phyloP scores from a whole-genome alignment of 129 eudicot species.

The Kitagawia praeruptora region DNA sequence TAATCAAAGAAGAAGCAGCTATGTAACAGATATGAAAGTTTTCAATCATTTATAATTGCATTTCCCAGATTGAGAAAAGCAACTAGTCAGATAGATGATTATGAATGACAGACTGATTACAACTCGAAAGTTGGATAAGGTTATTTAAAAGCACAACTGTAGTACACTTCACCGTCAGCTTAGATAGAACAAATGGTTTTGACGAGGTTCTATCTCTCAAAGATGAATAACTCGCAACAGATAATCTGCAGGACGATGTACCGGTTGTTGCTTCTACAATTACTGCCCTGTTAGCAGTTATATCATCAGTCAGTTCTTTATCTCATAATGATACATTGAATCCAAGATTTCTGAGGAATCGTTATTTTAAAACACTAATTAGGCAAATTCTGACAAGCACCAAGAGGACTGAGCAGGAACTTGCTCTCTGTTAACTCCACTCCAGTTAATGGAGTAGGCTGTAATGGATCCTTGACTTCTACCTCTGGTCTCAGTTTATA shows the following conservation, averaged over 20 bases:
- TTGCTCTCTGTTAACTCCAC: background rate
- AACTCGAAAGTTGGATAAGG: too few relatives aligned
- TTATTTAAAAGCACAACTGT: too few relatives aligned
- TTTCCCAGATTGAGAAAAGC: too few relatives aligned
- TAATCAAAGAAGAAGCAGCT: too few relatives aligned
- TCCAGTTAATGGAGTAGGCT: background rate
- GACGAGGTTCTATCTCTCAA: background rate
- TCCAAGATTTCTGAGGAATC: conserved; percentile 23
- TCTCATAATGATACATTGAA: conserved; percentile 12
- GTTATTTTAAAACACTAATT: conserved; percentile 44
- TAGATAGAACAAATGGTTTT: too few relatives aligned
- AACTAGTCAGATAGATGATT: too few relatives aligned
- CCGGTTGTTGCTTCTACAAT: background rate
- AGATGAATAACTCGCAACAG: background rate
- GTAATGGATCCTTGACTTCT: background rate
- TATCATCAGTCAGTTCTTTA: conserved; percentile 10
- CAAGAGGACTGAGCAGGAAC: background rate
- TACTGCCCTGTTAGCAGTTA: background rate
- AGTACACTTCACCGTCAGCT: background rate
- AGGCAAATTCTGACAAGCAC: conserved; percentile 6
- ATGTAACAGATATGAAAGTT: too few relatives aligned
- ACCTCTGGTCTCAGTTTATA: background rate
- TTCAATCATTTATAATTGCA: too few relatives aligned
- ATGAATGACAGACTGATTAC: background rate
- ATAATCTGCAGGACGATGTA: background rate